Evolutionary conservation across 169 alveolate species (phyloP), one percentile per base, ranked within the genome.

Genomic region (Cryptosporidium muris): DNA sequence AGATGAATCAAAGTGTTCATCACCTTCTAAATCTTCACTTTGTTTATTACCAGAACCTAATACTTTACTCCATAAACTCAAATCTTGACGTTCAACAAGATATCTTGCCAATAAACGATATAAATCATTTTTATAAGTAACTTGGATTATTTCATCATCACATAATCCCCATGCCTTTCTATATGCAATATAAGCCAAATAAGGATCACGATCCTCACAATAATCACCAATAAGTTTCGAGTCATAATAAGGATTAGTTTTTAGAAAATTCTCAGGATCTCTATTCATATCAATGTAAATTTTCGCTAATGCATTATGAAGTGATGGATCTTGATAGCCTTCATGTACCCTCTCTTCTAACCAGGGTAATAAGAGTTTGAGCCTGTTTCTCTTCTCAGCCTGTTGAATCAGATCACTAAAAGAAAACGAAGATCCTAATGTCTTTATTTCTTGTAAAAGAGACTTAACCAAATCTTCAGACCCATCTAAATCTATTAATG

Each of bases 191-290:
- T 94, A 96, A n/a, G 99, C 99, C 80, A 98, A 93, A 92, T 98
- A 99, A 12, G 99, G 99, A 91, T 98, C 99, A 81, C 99, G 92
- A 51, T 97, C 99, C 91, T 98, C 99, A 89, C 99, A 98, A 92
- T 93, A 98, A 91, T 95, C 95, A 12, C 99, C 99, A 51, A 98
- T 98, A 37, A 92, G 95, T 80, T 93, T 95, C 45, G 98, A 94
- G 90, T 98, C 99, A 90, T 98, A 98, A 89, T 90, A 95, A 81
- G 97, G 94, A 90, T 98, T 97, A 82, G 95, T 97, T 90, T 95
- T 96, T 66, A 98, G 91, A 94, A 96, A 97, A 66, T 93, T 93
- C 88, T 97, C 98, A 11, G 99, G 98, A 81, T 96, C 98, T 82
- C 96, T 92, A 82, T 97, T 96, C 67, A 98, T 94, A 88, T 97